phyloP scores from a whole-genome alignment of 202 grass and related monocot species.

The Hordeum pubiflorum region DNA sequence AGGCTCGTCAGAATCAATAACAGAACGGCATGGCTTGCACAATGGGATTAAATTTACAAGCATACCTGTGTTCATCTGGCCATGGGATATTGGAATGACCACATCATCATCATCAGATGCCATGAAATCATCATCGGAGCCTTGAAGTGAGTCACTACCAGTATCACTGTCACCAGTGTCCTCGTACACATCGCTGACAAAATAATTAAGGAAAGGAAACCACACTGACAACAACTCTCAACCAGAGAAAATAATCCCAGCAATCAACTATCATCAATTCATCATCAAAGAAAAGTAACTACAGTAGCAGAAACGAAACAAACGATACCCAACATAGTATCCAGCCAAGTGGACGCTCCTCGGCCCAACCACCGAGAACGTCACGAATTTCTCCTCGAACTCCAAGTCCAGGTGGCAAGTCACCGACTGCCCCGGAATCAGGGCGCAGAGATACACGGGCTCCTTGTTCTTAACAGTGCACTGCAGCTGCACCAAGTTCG shows the following conservation, averaged over 20 bases:
- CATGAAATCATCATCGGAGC: conserved; percentile 29
- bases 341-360: conserved; percentile 43
- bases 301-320: not conserved
- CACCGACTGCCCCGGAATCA: conserved; percentile 25
- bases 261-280: not conserved
- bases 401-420: conserved; percentile 52
- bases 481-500: conserved; percentile 44
- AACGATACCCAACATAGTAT: conserved; percentile 56
- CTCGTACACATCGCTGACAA: conserved; percentile 32
- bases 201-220: conserved; percentile 37
- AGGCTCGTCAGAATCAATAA: not conserved
- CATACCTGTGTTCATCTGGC: not conserved
- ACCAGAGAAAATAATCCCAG: not conserved
- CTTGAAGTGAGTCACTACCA: conserved; percentile 27
- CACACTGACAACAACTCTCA: not conserved
- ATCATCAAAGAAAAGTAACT: not conserved
- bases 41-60: not conserved
- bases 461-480: conserved; percentile 43
- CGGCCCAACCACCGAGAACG: conserved; percentile 43
- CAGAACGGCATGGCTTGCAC: not conserved
- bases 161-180: conserved; percentile 41
- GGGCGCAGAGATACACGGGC: conserved; percentile 40
- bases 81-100: not conserved
- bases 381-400: conserved; percentile 53
- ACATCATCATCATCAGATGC: conserved; percentile 3